Conservation (phyloP, 768 basidiomycete species). For the Hygrocybe coccinea region DNA sequence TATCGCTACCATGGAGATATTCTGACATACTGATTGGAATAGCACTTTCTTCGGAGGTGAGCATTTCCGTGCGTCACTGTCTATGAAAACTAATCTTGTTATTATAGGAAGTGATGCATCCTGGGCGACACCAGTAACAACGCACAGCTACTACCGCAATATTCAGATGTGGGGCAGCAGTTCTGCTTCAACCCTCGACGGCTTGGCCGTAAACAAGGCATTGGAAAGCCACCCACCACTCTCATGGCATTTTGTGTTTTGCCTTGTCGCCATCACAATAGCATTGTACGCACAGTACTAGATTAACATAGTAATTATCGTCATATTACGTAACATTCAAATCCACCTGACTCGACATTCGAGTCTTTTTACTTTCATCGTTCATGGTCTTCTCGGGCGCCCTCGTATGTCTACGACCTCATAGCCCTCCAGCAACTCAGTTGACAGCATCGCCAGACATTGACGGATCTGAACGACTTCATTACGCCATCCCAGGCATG, state of each 20-base stretch:
- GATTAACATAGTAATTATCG: too few relatives aligned
- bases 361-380: neutral
- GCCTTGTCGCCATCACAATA: neutral
- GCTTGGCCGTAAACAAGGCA: neutral
- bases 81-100: neutral
- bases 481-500: constrained; percentile 95
- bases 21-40: constrained; percentile 4
- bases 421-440: neutral
- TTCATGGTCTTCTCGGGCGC: constrained; percentile 85
- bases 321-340: too few relatives aligned
- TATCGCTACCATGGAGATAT: neutral
- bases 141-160: constrained; percentile 75
- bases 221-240: neutral
- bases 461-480: constrained; percentile 95
- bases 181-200: constrained; percentile 41
- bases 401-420: constrained; percentile 46
- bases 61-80: neutral
- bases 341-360: too few relatives aligned
- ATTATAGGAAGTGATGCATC: constrained; percentile 52
- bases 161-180: constrained; percentile 59
- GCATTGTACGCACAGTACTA: too few relatives aligned
- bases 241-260: neutral
- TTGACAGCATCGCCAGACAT: constrained; percentile 47
- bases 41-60: constrained; percentile 82
- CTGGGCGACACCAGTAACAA: constrained; percentile 66